Evolutionary conservation across 2,329 filamentous ascomycete genomes (phyloP), one percentile per base, ranked within the genome.

Genomic region (Pestalotiopsis fici): DNA sequence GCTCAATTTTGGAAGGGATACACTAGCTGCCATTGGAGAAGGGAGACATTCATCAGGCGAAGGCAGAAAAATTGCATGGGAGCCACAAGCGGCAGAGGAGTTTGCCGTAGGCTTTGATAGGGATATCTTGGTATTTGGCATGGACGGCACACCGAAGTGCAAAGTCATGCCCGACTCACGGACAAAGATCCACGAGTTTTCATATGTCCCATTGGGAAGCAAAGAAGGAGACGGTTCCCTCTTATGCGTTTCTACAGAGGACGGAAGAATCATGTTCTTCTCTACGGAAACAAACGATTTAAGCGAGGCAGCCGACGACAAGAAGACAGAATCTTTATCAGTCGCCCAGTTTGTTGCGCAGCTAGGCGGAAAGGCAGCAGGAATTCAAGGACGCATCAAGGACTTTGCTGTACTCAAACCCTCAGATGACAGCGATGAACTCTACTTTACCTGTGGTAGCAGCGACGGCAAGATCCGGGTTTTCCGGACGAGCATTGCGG

Each of bases 91-190:
- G 7, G 90, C 85, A 7, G 86, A 96, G 68, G 93, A 97, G 75
- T 99, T 96, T 74, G 92, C 92, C 0, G 93, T 99, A 3, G 91
- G 87, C 0, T 98, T 98, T 76, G 95, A 98, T 77, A 87, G 93
- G 71, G 94, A 96, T 59, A 87, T 91, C 6, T 86, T 96, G 35
- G 88, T 97, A 0, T 98, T 96, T 76, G 94, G 93, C 69, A 93
- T 96, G 84, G 93, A 98, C 77, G 96, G 93, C 69, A 91, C 90
- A 69, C 91, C 94, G 2, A 92, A 88, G 76, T 95, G 92, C 77
- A 88, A 90, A 72, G 85, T 96, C 59, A 83, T 93, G 75, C 87
- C 91, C 13, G 83, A 86, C 54, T 87, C 89, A 1, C 84, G 85
- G 71, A 94, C 90, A 21, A 98, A 98, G 82, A 83, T 98, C 27